These are phyloP conservation scores for Arthrobotrys musiformis DNA, from an alignment of 2,329 filamentous ascomycete genomes.

Conservation along the genomic window DNA sequence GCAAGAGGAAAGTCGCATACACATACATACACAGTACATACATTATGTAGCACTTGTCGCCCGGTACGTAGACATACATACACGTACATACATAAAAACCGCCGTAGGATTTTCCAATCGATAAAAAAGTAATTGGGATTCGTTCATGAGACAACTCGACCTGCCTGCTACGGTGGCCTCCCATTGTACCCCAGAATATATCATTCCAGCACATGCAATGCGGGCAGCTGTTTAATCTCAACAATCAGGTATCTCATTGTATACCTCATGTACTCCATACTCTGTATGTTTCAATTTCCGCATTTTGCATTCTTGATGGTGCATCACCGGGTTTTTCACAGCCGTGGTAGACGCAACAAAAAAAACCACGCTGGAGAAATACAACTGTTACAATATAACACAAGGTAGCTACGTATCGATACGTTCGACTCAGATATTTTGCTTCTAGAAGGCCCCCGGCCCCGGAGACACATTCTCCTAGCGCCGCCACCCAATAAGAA, in stretches of 20 bases:
- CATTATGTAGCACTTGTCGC: slow-evolving; percentile 21
- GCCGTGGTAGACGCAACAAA: background rate
- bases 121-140: background rate
- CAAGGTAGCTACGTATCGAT: too few relatives aligned
- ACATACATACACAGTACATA: too few relatives aligned
- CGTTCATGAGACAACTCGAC: slow-evolving; percentile 36
- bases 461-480: background rate
- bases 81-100: too few relatives aligned
- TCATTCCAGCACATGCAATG: too few relatives aligned
- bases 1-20: background rate
- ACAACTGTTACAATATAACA: background rate
- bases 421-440: too few relatives aligned
- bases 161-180: slow-evolving; percentile 7
- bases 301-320: background rate
- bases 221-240: too few relatives aligned
- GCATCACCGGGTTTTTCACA: slow-evolving; percentile 26
- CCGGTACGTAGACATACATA: background rate
- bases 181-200: slow-evolving; percentile 35
- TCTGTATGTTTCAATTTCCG: background rate
- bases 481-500: slow-evolving; percentile 15
- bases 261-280: background rate
- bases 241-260: background rate
- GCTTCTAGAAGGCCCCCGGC: slow-evolving; percentile 11
- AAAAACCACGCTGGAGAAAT: background rate
- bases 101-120: slow-evolving; percentile 1